Percentiles rank a stretch among this genome's conserved stretches.
Evolutionary conservation across 495 filamentous ascomycete genomes (phyloP).

Genomic region (Pyrenopolyporus hunteri): DNA sequence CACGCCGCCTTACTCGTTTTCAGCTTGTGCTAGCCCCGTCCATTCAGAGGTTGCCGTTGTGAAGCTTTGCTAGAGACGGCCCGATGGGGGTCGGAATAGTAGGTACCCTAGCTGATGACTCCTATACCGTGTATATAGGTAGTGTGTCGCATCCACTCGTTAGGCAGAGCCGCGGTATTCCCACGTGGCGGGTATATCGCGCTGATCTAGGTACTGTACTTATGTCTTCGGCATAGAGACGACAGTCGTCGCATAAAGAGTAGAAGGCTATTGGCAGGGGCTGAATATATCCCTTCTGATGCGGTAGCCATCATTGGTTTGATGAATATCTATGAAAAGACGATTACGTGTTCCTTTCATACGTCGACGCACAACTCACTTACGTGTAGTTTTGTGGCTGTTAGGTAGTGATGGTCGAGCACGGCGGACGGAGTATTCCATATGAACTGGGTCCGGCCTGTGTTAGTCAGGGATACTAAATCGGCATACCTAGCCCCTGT

Average conservation of each 20-base stretch:
- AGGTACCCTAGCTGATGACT: too few relatives aligned
- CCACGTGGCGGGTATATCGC: slow-evolving; percentile 22
- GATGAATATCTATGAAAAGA: not conserved
- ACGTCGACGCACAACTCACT: not conserved
- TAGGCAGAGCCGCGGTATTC: slow-evolving; percentile 21
- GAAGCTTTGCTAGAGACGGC: slow-evolving; percentile 3
- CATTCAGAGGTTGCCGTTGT: not conserved
- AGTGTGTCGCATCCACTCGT: slow-evolving; percentile 11
- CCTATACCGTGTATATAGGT: too few relatives aligned
- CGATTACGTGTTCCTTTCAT: slow-evolving; percentile 2
- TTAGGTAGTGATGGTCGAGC: not conserved
- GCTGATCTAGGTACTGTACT: not conserved
- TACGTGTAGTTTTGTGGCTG: not conserved
- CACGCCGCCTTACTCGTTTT: slow-evolving; percentile 32
- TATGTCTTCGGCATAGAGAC: not conserved
- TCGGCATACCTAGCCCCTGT: not conserved
- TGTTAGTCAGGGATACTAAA: slow-evolving; percentile 8
- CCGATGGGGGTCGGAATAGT: slow-evolving; percentile 7
- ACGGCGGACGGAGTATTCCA: not conserved
- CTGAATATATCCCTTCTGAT: too few relatives aligned
- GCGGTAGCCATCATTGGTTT: not conserved
- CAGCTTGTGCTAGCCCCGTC: slow-evolving; percentile 19
- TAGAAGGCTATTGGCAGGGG: too few relatives aligned
- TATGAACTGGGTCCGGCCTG: not conserved
- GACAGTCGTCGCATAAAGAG: too few relatives aligned